These are phyloP conservation scores for Coniosporium uncinatum DNA, from an alignment of 2,329 filamentous ascomycete genomes.

Conservation along the genomic window DNA sequence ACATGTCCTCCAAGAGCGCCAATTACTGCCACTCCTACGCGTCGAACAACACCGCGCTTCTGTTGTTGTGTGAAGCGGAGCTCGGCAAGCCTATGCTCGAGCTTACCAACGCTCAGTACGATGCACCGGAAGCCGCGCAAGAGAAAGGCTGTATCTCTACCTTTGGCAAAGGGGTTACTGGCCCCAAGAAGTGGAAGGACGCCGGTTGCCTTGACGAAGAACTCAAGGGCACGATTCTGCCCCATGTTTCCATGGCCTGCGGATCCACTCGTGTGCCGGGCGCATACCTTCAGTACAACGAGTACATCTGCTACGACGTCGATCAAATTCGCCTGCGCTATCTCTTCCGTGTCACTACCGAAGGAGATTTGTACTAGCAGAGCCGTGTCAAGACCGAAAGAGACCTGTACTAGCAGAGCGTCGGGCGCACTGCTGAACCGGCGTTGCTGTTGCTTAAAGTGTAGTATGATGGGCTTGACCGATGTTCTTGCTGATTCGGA, in stretches of 20 bases:
- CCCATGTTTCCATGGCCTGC: slow-evolving; percentile 65
- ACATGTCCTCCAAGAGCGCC: slow-evolving; percentile 78
- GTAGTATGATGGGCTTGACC: no score
- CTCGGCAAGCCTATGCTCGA: slow-evolving; percentile 71
- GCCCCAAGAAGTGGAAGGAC: slow-evolving; percentile 71
- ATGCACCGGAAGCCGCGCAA: slow-evolving; percentile 55
- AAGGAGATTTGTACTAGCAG: no score
- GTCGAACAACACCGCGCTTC: slow-evolving; percentile 64
- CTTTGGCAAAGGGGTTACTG: slow-evolving; percentile 60
- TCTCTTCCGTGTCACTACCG: slow-evolving; percentile 60
- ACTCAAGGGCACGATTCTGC: slow-evolving; percentile 61
- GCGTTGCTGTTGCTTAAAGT: no score
- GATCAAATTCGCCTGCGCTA: slow-evolving; percentile 67
- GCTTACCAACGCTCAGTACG: slow-evolving; percentile 54
- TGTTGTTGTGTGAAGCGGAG: slow-evolving; percentile 82
- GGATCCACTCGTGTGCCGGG: slow-evolving; percentile 16
- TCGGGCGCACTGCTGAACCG: no score
- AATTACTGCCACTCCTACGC: slow-evolving; percentile 62
- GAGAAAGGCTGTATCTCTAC: slow-evolving; percentile 58
- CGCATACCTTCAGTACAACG: slow-evolving; percentile 59
- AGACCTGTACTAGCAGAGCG: no score
- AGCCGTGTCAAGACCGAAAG: no score
- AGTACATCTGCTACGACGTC: slow-evolving; percentile 68
- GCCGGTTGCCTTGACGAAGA: slow-evolving; percentile 58
- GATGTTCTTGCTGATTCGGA: no score